Conservation (phyloP, 805 yeast species). For the Lachancea sp. region DNA sequence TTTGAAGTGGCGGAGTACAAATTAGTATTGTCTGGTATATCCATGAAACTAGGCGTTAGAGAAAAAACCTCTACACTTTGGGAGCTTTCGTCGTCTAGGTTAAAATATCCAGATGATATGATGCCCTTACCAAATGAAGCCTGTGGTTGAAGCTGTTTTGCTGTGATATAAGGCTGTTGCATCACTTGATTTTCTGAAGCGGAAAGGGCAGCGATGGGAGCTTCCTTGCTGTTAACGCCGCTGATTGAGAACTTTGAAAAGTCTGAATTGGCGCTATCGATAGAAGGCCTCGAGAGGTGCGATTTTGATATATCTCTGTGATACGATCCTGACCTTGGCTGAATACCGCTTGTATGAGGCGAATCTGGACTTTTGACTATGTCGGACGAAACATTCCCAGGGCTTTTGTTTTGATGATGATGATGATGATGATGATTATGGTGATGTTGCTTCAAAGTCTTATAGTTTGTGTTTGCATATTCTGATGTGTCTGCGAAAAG, state of each 20-base stretch:
- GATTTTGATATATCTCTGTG: conserved; percentile 2
- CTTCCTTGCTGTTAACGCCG: not conserved
- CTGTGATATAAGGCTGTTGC: conserved; percentile 2
- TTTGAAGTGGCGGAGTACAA: conserved; percentile 9
- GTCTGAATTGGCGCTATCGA: conserved; percentile 5
- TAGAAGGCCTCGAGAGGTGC: conserved; percentile 1
- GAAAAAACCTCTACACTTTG: conserved; percentile 37
- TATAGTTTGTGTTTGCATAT: conserved; percentile 11
- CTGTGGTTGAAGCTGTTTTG: conserved; percentile 6
- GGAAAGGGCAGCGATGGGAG: not conserved
- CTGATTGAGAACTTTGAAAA: conserved; percentile 1
- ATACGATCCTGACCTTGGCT: conserved; percentile 1
- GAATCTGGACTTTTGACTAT: not conserved
- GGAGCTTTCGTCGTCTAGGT: conserved; percentile 17
- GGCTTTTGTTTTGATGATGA: not conserved
- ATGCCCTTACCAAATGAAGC: not conserved
- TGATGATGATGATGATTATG: not conserved
- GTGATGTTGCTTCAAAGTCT: conserved; percentile 5
- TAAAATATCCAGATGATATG: not conserved
- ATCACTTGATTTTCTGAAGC: not conserved
- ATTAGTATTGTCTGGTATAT: conserved; percentile 26
- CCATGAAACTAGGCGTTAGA: conserved; percentile 38
- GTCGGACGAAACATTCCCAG: not conserved
- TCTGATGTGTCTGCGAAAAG: conserved; percentile 32
- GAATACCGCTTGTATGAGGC: not conserved